These are phyloP conservation scores for Leccinum variabile DNA, from an alignment of 1,284 basidiomycete genomes.

Conservation along the genomic window DNA sequence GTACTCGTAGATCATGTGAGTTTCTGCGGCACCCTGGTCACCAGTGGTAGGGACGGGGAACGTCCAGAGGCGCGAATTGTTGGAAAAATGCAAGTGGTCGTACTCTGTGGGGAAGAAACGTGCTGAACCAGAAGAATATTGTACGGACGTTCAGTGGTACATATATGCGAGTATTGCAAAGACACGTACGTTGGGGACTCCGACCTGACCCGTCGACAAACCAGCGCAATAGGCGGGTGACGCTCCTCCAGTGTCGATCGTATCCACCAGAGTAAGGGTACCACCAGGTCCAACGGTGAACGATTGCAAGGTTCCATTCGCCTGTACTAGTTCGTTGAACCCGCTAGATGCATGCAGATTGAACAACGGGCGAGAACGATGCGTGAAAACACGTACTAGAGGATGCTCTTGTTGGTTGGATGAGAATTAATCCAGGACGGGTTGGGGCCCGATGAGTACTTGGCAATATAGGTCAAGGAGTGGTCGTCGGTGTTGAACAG, in stretches of 20 bases:
- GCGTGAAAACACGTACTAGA: constrained; percentile 49
- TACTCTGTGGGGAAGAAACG: constrained; percentile 49
- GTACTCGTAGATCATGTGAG: constrained; percentile 62
- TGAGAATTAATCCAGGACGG: constrained; percentile 50
- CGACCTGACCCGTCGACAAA: constrained; percentile 57
- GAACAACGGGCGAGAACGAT: constrained; percentile 6
- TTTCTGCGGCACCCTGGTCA: constrained; percentile 47
- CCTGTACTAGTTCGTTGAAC: constrained; percentile 47
- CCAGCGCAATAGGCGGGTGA: constrained; percentile 51
- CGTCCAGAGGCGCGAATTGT: constrained; percentile 44
- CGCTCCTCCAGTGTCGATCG: constrained; percentile 49
- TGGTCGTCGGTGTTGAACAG: constrained; percentile 42
- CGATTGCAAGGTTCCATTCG: constrained; percentile 52
- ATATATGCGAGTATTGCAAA: not conserved
- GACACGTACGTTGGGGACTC: constrained; percentile 52
- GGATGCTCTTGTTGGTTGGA: constrained; percentile 43
- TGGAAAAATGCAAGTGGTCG: constrained; percentile 44
- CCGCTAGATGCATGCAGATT: constrained; percentile 41
- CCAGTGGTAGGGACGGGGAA: constrained; percentile 47
- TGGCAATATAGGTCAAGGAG: constrained; percentile 38
- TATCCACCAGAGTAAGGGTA: constrained; percentile 46
- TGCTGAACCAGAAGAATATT: constrained; percentile 62
- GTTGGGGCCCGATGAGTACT: constrained; percentile 27
- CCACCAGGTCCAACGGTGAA: constrained; percentile 50
- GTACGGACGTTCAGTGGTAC: not conserved